phyloP scores from a whole-genome alignment of 208 protist genomes.

The Trypanosoma boissoni region DNA sequence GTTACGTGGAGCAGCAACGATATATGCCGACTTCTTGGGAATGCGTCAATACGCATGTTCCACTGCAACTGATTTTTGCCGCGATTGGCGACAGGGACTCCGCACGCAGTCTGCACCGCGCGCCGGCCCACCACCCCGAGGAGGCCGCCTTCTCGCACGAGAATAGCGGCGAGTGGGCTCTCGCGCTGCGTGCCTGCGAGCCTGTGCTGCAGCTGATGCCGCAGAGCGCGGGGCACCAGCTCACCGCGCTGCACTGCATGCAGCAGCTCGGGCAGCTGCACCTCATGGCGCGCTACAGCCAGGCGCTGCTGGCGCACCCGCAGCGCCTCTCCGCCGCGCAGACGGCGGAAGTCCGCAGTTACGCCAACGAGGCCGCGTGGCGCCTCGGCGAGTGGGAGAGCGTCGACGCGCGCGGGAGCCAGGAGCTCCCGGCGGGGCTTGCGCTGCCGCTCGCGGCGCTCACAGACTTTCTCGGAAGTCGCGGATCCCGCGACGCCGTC shows the following conservation, averaged over 20 bases:
- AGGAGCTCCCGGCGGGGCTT: conserved; percentile 35
- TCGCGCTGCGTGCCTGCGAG: conserved; percentile 70
- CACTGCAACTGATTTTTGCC: conserved; percentile 81
- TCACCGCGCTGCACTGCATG: conserved; percentile 80
- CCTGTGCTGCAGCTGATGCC: conserved; percentile 75
- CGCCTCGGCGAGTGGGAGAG: conserved; percentile 78
- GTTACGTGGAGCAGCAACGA: conserved; percentile 61
- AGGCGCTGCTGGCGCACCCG: conserved; percentile 22
- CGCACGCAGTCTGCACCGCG: conserved; percentile 63
- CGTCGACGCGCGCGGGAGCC: conserved; percentile 33
- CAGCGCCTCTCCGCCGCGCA: background rate
- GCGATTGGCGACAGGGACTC: conserved; percentile 78
- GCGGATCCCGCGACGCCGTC: conserved; percentile 21
- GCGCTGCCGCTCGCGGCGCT: conserved; percentile 33
- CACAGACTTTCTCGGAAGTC: conserved; percentile 15
- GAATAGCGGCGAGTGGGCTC: conserved; percentile 83
- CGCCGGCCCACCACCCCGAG: conserved; percentile 30
- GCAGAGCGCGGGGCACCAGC: conserved; percentile 62
- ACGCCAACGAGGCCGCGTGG: conserved; percentile 88
- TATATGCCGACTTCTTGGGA: conserved; percentile 36
- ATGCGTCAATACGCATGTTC: conserved; percentile 23
- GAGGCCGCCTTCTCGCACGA: conserved; percentile 79
- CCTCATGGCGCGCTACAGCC: conserved; percentile 74
- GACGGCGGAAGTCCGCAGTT: conserved; percentile 48
- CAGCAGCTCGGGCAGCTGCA: conserved; percentile 83